A percentile compares a stretch with the other conserved stretches of the same genome.
These are phyloP conservation scores for Rhizopogon vinicolor DNA, from an alignment of 768 basidiomycete species.

Conservation along the genomic window DNA sequence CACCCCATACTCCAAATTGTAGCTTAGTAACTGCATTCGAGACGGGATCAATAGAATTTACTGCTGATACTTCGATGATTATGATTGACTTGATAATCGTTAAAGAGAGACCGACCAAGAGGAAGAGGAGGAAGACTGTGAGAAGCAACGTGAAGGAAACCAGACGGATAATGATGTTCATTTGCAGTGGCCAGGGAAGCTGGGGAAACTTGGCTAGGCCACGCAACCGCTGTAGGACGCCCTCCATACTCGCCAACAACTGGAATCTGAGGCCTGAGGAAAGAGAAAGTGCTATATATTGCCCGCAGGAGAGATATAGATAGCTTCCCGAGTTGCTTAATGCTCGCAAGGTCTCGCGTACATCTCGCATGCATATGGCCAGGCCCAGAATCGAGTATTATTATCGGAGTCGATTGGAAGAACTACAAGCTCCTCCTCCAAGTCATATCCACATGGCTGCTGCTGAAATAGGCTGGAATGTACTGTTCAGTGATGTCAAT, in stretches of 20 bases:
- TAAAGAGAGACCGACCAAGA: conserved; percentile 71
- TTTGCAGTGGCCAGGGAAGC: conserved; percentile 33
- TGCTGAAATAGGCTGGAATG: not conserved
- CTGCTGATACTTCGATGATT: conserved; percentile 43
- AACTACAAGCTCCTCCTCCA: no score
- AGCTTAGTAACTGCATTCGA: conserved; percentile 57
- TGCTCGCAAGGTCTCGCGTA: not conserved
- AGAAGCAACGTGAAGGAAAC: conserved; percentile 48
- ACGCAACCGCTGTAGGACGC: not conserved
- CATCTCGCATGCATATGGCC: not conserved
- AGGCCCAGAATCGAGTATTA: not conserved
- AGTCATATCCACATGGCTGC: not conserved
- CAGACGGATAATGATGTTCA: conserved; percentile 43
- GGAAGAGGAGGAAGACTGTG: conserved; percentile 62
- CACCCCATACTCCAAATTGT: conserved; percentile 80
- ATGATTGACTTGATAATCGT: conserved; percentile 72
- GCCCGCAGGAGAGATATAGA: not conserved
- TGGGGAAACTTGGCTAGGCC: not conserved
- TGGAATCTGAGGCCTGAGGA: not conserved
- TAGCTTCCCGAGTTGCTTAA: not conserved
- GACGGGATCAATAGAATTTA: conserved; percentile 24
- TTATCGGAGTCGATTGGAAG: not conserved
- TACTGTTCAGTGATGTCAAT: not conserved
- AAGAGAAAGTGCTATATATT: not conserved
- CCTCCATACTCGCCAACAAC: not conserved